These are phyloP conservation scores for Penicillium silybi DNA, from an alignment of 495 filamentous ascomycete species.

Conservation along the genomic window DNA sequence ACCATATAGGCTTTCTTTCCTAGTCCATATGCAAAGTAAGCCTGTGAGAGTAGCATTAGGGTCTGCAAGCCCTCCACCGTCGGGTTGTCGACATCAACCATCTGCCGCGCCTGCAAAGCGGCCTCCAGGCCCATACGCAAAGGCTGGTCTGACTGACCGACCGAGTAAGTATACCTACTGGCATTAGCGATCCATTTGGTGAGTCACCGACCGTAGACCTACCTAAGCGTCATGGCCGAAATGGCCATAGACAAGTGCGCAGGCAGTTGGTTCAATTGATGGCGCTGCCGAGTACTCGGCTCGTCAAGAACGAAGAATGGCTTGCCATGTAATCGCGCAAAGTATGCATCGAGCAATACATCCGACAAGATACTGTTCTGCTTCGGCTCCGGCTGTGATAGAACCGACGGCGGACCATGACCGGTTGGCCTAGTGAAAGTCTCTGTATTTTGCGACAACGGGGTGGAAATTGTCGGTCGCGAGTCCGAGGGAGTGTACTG, in stretches of 20 bases:
- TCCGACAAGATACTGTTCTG: slow-evolving; percentile 44
- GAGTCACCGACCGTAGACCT: slow-evolving; percentile 12
- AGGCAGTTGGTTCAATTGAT: slow-evolving; percentile 64
- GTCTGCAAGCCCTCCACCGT: slow-evolving; percentile 72
- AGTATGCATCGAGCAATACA: slow-evolving; percentile 69
- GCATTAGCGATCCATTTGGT: slow-evolving; percentile 5
- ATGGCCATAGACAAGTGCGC: slow-evolving; percentile 63
- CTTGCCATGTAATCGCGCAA: slow-evolving; percentile 70
- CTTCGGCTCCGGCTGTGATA: slow-evolving; percentile 27
- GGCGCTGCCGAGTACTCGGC: slow-evolving; percentile 58
- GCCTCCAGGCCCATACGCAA: slow-evolving; percentile 60
- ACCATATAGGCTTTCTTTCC: slow-evolving; percentile 86
- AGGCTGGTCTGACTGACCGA: slow-evolving; percentile 56
- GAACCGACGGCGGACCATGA: slow-evolving; percentile 1
- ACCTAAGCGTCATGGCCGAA: slow-evolving; percentile 69
- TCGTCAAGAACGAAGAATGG: slow-evolving; percentile 78
- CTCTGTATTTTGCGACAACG: slow-evolving; percentile 11
- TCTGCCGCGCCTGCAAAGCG: slow-evolving; percentile 58
- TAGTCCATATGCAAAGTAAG: slow-evolving; percentile 70
- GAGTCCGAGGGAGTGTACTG: slow-evolving; percentile 11
- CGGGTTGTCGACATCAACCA: slow-evolving; percentile 75
- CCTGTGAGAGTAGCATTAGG: slow-evolving; percentile 68
- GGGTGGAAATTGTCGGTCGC: slow-evolving; percentile 6
- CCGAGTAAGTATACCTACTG: slow-evolving; percentile 56
- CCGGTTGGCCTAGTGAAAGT: slow-evolving; percentile 7